A percentile compares a stretch with the other conserved stretches of the same genome.
phyloP scores from a whole-genome alignment of 371 early-diverging fungal genomes.

The Syncephalastrum racemosum region DNA sequence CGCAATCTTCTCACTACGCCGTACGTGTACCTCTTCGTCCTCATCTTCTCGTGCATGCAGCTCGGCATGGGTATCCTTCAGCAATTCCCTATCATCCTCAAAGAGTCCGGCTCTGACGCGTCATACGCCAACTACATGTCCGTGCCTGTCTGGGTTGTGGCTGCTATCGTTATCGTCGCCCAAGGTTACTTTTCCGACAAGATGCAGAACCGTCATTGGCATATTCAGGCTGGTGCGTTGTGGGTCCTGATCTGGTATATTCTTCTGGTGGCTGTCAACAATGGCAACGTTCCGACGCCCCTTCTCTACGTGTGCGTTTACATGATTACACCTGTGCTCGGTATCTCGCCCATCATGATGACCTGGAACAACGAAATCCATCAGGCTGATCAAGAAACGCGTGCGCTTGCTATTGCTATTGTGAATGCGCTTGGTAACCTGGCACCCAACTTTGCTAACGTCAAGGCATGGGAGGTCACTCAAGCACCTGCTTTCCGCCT shows the following conservation, averaged over 20 bases:
- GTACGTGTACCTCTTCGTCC: constrained; percentile 34
- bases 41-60: constrained; percentile 45
- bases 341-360: constrained; percentile 39
- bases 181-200: constrained; percentile 44
- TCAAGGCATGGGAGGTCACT: constrained; percentile 27
- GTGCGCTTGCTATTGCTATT: constrained; percentile 45
- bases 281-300: constrained; percentile 27
- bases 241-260: constrained; percentile 48
- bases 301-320: constrained; percentile 36
- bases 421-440: constrained; percentile 41
- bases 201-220: constrained; percentile 35
- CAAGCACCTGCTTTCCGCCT: constrained; percentile 22
- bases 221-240: constrained; percentile 34
- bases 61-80: constrained; percentile 47
- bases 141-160: constrained; percentile 44
- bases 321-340: constrained; percentile 33
- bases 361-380: constrained; percentile 44
- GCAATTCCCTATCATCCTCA: constrained; percentile 43
- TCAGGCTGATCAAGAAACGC: constrained; percentile 28
- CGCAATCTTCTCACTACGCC: constrained; percentile 41
- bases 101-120: constrained; percentile 25
- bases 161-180: constrained; percentile 36
- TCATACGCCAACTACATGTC: constrained; percentile 47
- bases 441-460: constrained; percentile 38
- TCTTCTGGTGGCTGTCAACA: constrained; percentile 55